phyloP scores from a whole-genome alignment of 352 stramenopile species.

The Pythium plurisporium region DNA sequence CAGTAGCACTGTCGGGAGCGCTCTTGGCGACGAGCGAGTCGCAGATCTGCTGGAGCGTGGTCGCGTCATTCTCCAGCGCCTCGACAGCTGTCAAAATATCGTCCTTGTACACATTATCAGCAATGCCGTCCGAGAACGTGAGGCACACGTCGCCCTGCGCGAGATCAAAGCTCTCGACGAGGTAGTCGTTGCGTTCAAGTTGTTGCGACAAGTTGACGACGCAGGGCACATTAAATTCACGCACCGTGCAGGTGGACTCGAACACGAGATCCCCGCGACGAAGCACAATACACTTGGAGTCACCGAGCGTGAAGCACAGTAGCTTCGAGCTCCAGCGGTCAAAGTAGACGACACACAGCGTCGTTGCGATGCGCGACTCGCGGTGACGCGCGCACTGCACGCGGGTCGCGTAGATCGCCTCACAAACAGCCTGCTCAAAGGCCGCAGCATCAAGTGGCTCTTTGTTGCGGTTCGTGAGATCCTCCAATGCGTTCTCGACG shows the following conservation, averaged over 20 bases:
- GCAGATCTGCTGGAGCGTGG: constrained; percentile 42
- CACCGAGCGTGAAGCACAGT: constrained; percentile 66
- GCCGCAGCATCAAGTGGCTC: constrained; percentile 28
- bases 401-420: constrained; percentile 50
- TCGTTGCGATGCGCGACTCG: constrained; percentile 61
- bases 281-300: constrained; percentile 72
- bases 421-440: constrained; percentile 51
- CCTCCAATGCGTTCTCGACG: constrained; percentile 41
- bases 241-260: constrained; percentile 59
- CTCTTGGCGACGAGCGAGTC: constrained; percentile 39
- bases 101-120: constrained; percentile 80
- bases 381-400: constrained; percentile 54
- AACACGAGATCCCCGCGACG: constrained; percentile 46
- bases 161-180: constrained; percentile 64
- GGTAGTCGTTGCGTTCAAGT: constrained; percentile 48
- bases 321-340: constrained; percentile 60
- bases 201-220: constrained; percentile 61
- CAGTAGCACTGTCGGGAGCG: not conserved
- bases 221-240: constrained; percentile 78
- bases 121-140: constrained; percentile 73
- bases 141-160: constrained; percentile 53
- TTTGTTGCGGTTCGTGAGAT: constrained; percentile 54
- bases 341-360: constrained; percentile 68
- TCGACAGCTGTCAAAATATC: constrained; percentile 35
- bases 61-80: constrained; percentile 9